phyloP scores from a whole-genome alignment of 1,284 basidiomycete species.

The Boletus semigastroideus region DNA sequence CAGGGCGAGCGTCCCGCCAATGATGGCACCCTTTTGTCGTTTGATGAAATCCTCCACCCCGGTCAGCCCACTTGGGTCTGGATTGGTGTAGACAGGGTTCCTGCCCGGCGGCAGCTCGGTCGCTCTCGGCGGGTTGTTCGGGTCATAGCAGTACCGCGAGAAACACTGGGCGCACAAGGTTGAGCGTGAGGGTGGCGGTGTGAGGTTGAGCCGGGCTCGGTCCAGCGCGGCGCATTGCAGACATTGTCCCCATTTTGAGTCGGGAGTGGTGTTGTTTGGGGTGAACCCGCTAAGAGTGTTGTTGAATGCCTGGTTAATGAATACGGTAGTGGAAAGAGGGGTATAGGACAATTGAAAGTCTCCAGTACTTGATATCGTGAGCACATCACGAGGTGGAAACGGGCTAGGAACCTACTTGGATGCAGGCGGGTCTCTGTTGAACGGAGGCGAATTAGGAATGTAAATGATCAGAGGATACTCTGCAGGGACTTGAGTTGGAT shows the following conservation, averaged over 20 bases:
- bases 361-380: slow-evolving; percentile 37
- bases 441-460: slow-evolving; percentile 64
- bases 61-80: slow-evolving; percentile 21
- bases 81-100: slow-evolving; percentile 20
- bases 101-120: slow-evolving; percentile 24
- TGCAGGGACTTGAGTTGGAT: slow-evolving; percentile 47
- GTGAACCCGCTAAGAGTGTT: slow-evolving; percentile 57
- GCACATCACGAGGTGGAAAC: neutral
- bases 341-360: slow-evolving; percentile 51
- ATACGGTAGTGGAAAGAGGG: slow-evolving; percentile 42
- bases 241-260: slow-evolving; percentile 41
- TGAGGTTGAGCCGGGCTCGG: slow-evolving; percentile 36
- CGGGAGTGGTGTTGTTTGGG: slow-evolving; percentile 41
- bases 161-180: slow-evolving; percentile 31
- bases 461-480: slow-evolving; percentile 61
- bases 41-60: slow-evolving; percentile 26
- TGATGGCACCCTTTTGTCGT: slow-evolving; percentile 22
- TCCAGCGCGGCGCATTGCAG: slow-evolving; percentile 45
- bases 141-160: slow-evolving; percentile 37
- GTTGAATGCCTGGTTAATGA: slow-evolving; percentile 53
- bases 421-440: slow-evolving; percentile 54
- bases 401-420: slow-evolving; percentile 49
- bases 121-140: slow-evolving; percentile 25
- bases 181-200: slow-evolving; percentile 21
- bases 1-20: slow-evolving; percentile 22